phyloP scores from a whole-genome alignment of 225 moss, liverwort and hornwort species.

The Bryum argenteum region DNA sequence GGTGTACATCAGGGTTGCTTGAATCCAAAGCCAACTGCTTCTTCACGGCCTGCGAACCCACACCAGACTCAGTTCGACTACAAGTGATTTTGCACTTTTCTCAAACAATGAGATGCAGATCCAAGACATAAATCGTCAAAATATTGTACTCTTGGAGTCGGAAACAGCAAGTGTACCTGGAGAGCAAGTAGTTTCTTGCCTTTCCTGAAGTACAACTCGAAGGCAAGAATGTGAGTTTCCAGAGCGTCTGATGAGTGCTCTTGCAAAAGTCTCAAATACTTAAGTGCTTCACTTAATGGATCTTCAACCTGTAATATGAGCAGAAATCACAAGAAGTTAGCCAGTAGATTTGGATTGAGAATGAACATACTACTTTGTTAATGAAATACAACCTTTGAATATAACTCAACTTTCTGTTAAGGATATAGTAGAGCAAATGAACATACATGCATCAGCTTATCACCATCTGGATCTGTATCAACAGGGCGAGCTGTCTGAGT shows the following conservation, averaged over 20 bases:
- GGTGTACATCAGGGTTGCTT: conserved; percentile 79
- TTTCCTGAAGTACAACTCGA: conserved; percentile 92
- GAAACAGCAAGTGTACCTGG: conserved; percentile 48
- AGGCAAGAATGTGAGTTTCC: conserved; percentile 91
- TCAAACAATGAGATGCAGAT: conserved; percentile 10
- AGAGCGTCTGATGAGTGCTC: conserved; percentile 82
- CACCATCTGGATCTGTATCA: conserved; percentile 95
- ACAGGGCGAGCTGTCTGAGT: conserved; percentile 73
- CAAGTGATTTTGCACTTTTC: background rate
- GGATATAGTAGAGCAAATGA: background rate
- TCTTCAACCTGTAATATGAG: conserved; percentile 66
- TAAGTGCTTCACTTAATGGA: conserved; percentile 84
- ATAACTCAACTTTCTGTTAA: background rate
- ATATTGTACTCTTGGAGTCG: background rate
- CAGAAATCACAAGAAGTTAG: conserved; percentile 6
- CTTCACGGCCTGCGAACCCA: conserved; percentile 74
- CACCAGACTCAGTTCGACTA: conserved; percentile 18
- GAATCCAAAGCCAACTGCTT: conserved; percentile 75
- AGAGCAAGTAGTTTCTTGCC: conserved; percentile 87
- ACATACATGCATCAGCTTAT: conserved; percentile 69
- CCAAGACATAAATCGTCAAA: background rate
- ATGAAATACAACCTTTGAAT: conserved; percentile 1
- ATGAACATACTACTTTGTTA: background rate
- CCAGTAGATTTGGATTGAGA: background rate
- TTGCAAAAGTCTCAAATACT: conserved; percentile 90